A percentile compares a stretch with the other conserved stretches of the same genome.
Evolutionary conservation across 352 stramenopile genomes (phyloP).

Genomic region (Globisporangium nunn): DNA sequence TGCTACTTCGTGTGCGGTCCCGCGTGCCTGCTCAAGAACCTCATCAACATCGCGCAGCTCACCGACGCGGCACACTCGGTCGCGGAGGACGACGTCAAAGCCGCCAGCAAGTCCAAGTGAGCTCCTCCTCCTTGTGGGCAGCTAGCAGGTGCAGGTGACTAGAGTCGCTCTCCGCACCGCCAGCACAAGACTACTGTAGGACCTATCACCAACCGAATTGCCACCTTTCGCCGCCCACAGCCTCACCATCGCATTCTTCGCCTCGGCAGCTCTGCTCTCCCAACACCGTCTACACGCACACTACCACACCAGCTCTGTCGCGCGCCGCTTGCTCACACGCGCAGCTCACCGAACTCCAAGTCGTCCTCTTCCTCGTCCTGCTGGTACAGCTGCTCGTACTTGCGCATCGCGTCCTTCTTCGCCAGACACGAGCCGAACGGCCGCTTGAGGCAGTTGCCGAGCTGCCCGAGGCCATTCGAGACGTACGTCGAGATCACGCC

Average conservation of each 20-base stretch:
- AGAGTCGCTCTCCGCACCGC: neutral
- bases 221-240: too few relatives aligned
- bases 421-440: constrained; percentile 10
- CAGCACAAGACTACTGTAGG: too few relatives aligned
- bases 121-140: too few relatives aligned
- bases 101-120: constrained; percentile 58
- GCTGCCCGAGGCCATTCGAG: neutral
- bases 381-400: constrained; percentile 15
- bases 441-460: constrained; percentile 6
- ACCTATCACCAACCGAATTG: neutral
- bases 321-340: neutral
- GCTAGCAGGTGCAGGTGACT: too few relatives aligned
- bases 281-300: neutral
- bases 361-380: constrained; percentile 14
- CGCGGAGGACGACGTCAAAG: constrained; percentile 49
- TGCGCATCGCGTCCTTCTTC: constrained; percentile 9
- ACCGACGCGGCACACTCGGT: constrained; percentile 76
- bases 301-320: neutral
- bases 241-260: too few relatives aligned
- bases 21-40: constrained; percentile 89
- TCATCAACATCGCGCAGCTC: constrained; percentile 91
- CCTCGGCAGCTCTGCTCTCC: too few relatives aligned
- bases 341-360: constrained; percentile 1
- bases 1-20: constrained; percentile 87
- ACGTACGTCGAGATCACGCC: constrained; percentile 2